Evolutionary conservation across 2,329 filamentous ascomycete species (phyloP).

Genomic region (Aspergillus costaricaensis): DNA sequence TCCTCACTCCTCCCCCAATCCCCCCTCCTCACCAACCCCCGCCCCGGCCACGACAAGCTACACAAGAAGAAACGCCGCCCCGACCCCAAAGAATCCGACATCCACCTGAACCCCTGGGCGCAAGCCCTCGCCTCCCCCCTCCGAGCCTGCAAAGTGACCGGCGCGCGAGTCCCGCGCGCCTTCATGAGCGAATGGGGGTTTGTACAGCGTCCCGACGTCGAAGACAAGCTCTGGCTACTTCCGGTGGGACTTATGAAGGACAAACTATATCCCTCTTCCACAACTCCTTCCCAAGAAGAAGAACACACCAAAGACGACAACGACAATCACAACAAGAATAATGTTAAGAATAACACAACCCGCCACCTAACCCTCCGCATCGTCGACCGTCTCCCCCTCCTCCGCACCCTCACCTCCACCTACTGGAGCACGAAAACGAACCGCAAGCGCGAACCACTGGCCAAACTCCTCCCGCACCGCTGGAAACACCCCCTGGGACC

Average conservation of each 20-base stretch:
- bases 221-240: conserved; percentile 34
- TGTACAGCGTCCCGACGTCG: conserved; percentile 29
- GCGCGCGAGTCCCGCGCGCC: conserved; percentile 34
- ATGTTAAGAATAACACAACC: background rate
- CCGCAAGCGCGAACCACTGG: conserved; percentile 19
- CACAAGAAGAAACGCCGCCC: conserved; percentile 32
- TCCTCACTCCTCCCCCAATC: conserved; percentile 41
- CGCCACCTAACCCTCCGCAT: conserved; percentile 30
- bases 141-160: conserved; percentile 37
- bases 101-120: conserved; percentile 46
- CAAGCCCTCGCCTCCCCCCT: conserved; percentile 40
- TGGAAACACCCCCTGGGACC: conserved; percentile 38
- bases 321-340: background rate
- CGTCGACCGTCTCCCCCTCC: conserved; percentile 28
- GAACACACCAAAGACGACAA: background rate
- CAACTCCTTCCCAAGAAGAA: too few species aligned
- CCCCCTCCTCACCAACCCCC: conserved; percentile 32
- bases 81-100: conserved; percentile 24
- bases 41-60: conserved; percentile 19
- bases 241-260: conserved; percentile 37
- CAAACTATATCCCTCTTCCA: conserved; percentile 13
- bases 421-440: conserved; percentile 9
- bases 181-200: conserved; percentile 41
- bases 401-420: conserved; percentile 23
- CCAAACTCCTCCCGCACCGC: conserved; percentile 34